A percentile compares a stretch with the other conserved stretches of the same genome.
Evolutionary conservation across 2,329 filamentous ascomycete species (phyloP).

Genomic region (Colletotrichum chrysophilum): DNA sequence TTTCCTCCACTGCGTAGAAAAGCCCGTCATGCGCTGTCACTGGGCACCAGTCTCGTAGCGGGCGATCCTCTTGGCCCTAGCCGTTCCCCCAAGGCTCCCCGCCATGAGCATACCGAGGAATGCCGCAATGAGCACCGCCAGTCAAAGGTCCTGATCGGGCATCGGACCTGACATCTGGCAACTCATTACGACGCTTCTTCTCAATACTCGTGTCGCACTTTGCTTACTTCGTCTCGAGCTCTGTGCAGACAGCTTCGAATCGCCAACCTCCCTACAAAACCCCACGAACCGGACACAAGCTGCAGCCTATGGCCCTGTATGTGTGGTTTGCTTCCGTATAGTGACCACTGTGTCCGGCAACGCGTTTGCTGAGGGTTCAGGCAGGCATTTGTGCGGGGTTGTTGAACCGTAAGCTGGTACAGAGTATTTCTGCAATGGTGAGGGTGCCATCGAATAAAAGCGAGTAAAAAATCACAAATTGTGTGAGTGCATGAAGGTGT

Average conservation of each 20-base stretch:
- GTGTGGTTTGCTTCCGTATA: neutral
- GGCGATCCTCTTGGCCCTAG: constrained; percentile 11
- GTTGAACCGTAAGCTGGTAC: neutral
- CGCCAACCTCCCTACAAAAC: neutral
- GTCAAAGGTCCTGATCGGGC: neutral
- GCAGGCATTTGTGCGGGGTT: neutral
- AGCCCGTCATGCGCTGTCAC: constrained; percentile 3
- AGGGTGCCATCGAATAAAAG: neutral
- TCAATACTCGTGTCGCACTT: neutral
- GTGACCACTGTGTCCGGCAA: neutral
- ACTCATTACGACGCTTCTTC: neutral
- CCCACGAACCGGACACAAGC: neutral
- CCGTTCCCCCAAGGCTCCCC: neutral
- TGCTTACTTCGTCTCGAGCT: neutral
- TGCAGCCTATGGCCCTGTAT: neutral
- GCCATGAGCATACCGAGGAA: neutral
- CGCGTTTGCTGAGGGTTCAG: neutral
- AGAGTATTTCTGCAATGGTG: neutral
- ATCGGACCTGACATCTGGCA: neutral
- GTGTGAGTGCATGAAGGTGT: constrained; percentile 25
- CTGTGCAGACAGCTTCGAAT: neutral
- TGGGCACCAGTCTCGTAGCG: constrained; percentile 3
- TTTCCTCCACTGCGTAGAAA: neutral
- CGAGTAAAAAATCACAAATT: constrained; percentile 9
- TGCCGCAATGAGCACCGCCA: neutral